Conservation (phyloP, 768 basidiomycete species). For the Tulasnella sp. region DNA sequence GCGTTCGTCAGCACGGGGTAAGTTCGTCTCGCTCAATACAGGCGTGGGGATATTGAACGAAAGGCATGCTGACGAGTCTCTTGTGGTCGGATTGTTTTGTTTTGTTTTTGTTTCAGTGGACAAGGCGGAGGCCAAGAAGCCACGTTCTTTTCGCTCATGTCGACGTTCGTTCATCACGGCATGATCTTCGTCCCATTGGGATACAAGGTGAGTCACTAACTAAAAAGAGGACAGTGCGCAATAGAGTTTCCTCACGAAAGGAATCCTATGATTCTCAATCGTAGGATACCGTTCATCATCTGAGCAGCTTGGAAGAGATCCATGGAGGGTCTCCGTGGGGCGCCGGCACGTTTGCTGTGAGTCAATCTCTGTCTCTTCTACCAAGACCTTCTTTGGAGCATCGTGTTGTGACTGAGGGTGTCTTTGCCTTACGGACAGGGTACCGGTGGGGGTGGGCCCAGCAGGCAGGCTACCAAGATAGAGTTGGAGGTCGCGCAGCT, state of each 20-base stretch:
- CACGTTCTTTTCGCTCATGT: constrained; percentile 28
- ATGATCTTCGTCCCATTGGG: constrained; percentile 64
- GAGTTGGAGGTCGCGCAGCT: constrained; percentile 42
- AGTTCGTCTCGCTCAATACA: not conserved
- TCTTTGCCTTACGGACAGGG: no score
- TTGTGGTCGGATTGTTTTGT: not conserved
- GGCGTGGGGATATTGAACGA: not conserved
- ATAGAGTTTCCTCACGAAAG: no score
- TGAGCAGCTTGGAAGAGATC: constrained; percentile 37
- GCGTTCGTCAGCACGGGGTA: constrained; percentile 57
- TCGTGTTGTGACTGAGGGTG: no score
- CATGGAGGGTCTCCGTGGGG: constrained; percentile 70
- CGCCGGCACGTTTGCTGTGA: constrained; percentile 47
- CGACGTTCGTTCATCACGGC: constrained; percentile 60
- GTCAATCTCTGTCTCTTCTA: not conserved
- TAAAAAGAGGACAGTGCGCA: no score
- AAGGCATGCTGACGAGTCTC: no score
- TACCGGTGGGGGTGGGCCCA: constrained; percentile 14
- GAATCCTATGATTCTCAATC: no score
- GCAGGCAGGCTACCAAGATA: constrained; percentile 36
- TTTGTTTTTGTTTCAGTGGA: constrained; percentile 22
- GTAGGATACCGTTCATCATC: constrained; percentile 31
- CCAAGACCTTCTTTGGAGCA: not conserved
- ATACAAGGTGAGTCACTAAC: constrained; percentile 29
- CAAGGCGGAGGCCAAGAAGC: constrained; percentile 62